Evolutionary conservation across 176 grass and related monocot species (phyloP), one percentile per base, ranked within the genome.

Genomic region (Lolium rigidum): DNA sequence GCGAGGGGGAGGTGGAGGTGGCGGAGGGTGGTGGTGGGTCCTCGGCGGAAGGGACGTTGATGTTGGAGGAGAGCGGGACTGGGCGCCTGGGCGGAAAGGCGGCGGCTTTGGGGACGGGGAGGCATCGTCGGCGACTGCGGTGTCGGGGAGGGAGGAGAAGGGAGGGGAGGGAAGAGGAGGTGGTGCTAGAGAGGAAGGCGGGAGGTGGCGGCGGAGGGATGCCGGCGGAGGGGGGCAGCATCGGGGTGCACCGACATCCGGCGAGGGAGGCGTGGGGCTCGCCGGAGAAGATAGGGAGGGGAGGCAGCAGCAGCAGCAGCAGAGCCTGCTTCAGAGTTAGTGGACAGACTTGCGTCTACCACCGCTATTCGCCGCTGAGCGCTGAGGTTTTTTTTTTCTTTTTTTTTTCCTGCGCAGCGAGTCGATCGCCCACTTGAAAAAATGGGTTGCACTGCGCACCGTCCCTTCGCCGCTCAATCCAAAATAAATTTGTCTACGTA

Each of bases 171-270:
- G 24, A 74, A 78, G 25, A 37, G 22, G 44, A 76, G 4, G 82
- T 51, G 18, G 76, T 16, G 59, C 85, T 84, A 84, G 74, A 54
- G 78, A 44, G 2, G n/a, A 51, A 21, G 26, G 76, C 9, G 3
- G 49, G 38, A 17, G 56, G 74, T 1, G 59, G 60, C 84, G 50
- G 76, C 77, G 12, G 31, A 35, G 31, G 66, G 13, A 46, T 90
- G 89, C 84, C 89, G 75, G 67, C 66, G 58, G 89, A 83, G 80
- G 84, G 89, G 55, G 57, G 6, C 54, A 90, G 84, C 89, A 90
- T 90, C 89, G 80, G 89, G 84, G 47, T 86, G 7, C 65, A 86
- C 84, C 84, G 84, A 86, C 89, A 90, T 87, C 89, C 64, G 84
- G 79, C 83, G 77, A 25, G 46, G 60, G 56, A n/a, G 54, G 75